Conservation (phyloP, 345 rosid species). For the Populus alba region DNA sequence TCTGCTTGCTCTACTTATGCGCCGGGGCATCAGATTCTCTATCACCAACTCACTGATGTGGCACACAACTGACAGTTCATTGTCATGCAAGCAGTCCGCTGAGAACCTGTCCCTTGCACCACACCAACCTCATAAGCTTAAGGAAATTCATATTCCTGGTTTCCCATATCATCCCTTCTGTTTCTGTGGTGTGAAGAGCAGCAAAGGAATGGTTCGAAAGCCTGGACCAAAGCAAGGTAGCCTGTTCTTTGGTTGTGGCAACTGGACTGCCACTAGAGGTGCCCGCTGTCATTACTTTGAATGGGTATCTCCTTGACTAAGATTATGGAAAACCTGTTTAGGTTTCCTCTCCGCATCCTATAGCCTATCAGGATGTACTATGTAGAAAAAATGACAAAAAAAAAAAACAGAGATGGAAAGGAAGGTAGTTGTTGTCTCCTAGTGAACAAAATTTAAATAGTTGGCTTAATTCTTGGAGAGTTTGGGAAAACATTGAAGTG, state of each 20-base stretch:
- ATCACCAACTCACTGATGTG: slow-evolving; percentile 38
- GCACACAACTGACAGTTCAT: slow-evolving; percentile 22
- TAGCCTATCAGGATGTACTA: slow-evolving; percentile 6
- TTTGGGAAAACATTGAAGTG: neutral
- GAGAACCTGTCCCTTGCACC: slow-evolving; percentile 14
- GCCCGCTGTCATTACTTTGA: slow-evolving; percentile 36
- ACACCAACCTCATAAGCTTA: slow-evolving; percentile 17
- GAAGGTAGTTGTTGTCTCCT: slow-evolving; percentile 23
- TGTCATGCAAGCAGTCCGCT: slow-evolving; percentile 21
- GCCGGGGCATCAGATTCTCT: slow-evolving; percentile 35
- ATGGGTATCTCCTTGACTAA: slow-evolving; percentile 38
- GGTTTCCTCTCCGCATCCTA: slow-evolving; percentile 4
- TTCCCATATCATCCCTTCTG: slow-evolving; percentile 33
- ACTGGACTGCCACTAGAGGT: slow-evolving; percentile 39
- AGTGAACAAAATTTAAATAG: neutral
- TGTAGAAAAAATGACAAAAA: slow-evolving; percentile 3
- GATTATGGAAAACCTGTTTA: slow-evolving; percentile 5
- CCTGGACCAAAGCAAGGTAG: slow-evolving; percentile 40
- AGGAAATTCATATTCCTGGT: slow-evolving; percentile 17
- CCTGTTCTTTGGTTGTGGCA: slow-evolving; percentile 45
- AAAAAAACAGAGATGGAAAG: neutral
- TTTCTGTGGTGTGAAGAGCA: slow-evolving; percentile 44
- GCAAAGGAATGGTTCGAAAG: slow-evolving; percentile 32
- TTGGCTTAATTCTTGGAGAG: slow-evolving; percentile 11
- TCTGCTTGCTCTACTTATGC: slow-evolving; percentile 36